Evolutionary conservation across 768 basidiomycete species (phyloP), one percentile per base, ranked within the genome.

Genomic region (Scleroderma citrinum): DNA sequence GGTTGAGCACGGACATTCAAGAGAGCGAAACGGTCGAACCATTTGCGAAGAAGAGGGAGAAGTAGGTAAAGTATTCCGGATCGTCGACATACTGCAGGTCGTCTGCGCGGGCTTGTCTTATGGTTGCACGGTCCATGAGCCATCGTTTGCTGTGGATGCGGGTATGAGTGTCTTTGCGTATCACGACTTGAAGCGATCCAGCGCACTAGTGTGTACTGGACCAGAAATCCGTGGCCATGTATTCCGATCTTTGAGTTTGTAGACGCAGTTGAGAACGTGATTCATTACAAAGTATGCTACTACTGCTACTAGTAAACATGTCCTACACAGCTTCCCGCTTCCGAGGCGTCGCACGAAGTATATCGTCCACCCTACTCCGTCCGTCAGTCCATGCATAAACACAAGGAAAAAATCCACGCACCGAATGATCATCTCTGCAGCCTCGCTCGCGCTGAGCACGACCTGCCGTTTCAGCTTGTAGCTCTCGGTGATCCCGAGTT

Each of bases 351-450:
- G 88, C 80, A 44, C 91, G 77, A 54, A 95, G 74, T 57, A 96
- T 95, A 64, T 95, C 91, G 58, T 97, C 94, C 44, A 95, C 92
- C 48, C 89, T 93, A 50, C 8, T 44, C 24, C 26, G 44, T 11
- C 29, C 32, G 50, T 55, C 42, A 54, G 44, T 34, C 23, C 36
- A 44, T 10, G 42, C 45, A 34, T 19, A 5, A 8, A 3, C 10
- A 52, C 8, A 38, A 48, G 36, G 19, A 34, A n/a, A 43, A 17
- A 44, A 43, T 7, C 2, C 8, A 66, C 81, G 23, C 69, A 88
- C 87, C 95, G 80, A 55, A 99, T 80, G 57, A 99, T 97, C 95
- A 98, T 98, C 75, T 98, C 96, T 2, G 92, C 87, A 16, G 94
- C 96, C 65, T 99, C 96, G 49, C 84, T 91, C 1, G 96, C 94